phyloP scores from a whole-genome alignment of 164 flowering plant genomes.

The Paratinospora sagittata region DNA sequence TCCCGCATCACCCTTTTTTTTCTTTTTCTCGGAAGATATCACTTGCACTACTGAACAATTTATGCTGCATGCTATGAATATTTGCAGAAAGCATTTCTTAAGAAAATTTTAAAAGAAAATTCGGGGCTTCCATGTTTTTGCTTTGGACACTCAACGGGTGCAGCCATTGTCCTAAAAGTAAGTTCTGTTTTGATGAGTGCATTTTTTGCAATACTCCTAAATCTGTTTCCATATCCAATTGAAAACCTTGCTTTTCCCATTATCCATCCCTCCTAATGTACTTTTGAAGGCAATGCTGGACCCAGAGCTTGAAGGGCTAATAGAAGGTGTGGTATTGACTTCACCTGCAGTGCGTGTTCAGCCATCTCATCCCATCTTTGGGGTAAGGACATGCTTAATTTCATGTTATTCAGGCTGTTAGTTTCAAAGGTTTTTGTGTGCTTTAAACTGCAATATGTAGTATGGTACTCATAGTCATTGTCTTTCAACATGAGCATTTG shows the following conservation, averaged over 20 bases:
- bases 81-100: constrained; percentile 53
- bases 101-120: constrained; percentile 57
- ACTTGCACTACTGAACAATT: not conserved
- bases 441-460: too few relatives aligned
- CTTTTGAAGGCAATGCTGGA: constrained; percentile 58
- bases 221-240: not conserved
- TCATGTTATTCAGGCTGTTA: not conserved
- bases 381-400: constrained; percentile 29
- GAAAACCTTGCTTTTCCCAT: not conserved
- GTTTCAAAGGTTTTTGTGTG: not conserved
- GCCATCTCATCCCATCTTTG: constrained; percentile 73
- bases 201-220: not conserved
- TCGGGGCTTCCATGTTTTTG: constrained; percentile 76
- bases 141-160: constrained; percentile 96
- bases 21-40: not conserved
- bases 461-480: not conserved
- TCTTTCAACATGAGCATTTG: not conserved
- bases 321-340: constrained; percentile 61
- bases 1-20: not conserved
- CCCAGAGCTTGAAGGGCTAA: constrained; percentile 42
- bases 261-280: not conserved
- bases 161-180: constrained; percentile 76
- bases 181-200: not conserved
- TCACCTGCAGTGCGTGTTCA: constrained; percentile 89
- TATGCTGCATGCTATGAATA: not conserved